These are phyloP conservation scores for Aureobasidium sp. DNA, from an alignment of 2,329 filamentous ascomycete species.

Conservation along the genomic window DNA sequence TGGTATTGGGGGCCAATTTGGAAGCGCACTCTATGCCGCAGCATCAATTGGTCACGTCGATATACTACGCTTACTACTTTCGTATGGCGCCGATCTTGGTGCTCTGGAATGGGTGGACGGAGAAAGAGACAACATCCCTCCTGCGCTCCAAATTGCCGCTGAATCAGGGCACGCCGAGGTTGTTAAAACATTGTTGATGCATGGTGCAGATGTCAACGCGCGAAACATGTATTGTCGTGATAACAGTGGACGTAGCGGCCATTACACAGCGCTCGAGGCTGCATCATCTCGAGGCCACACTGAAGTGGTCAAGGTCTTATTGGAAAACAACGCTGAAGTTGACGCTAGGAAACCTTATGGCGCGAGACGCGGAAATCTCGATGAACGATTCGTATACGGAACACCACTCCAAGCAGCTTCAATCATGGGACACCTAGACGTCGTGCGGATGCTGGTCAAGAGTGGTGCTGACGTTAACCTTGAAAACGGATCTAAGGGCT, in stretches of 20 bases:
- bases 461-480: neutral
- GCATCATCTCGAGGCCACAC: neutral
- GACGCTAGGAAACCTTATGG: neutral
- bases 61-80: neutral
- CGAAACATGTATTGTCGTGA: too few relatives aligned
- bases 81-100: neutral
- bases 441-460: neutral
- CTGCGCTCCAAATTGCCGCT: neutral
- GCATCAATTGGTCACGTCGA: neutral
- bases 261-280: neutral
- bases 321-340: neutral
- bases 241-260: too few relatives aligned
- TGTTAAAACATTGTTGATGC: neutral
- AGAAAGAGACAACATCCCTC: too few relatives aligned
- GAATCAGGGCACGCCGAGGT: neutral
- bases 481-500: too few relatives aligned
- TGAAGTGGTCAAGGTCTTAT: neutral
- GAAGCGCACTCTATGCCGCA: neutral
- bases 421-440: neutral
- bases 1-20: neutral
- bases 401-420: neutral
- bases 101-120: neutral
- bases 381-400: too few relatives aligned
- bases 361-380: too few relatives aligned
- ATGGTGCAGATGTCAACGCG: neutral